Evolutionary conservation across 2,329 filamentous ascomycete genomes (phyloP).

Genomic region (Fusarium falciforme): DNA sequence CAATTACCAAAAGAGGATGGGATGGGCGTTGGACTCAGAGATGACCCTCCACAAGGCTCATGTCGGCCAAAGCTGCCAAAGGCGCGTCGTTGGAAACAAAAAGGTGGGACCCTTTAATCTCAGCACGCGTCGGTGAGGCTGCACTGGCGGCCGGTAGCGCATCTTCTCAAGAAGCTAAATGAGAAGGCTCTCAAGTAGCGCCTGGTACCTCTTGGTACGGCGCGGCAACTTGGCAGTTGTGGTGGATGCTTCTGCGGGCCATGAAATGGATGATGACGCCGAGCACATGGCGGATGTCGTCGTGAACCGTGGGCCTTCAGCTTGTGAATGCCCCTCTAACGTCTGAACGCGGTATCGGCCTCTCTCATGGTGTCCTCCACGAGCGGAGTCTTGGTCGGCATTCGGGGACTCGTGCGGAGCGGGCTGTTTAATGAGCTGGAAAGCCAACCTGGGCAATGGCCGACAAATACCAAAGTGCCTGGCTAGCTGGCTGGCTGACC

Average conservation of each 20-base stretch:
- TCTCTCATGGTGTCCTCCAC: background rate
- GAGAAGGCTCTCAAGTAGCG: conserved; percentile 16
- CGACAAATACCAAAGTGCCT: background rate
- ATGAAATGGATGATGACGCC: conserved; percentile 1
- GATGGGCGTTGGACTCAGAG: background rate
- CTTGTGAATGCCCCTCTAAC: background rate
- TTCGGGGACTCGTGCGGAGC: background rate
- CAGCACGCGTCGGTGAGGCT: conserved; percentile 41
- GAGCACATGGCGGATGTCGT: background rate
- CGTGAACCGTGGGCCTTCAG: conserved; percentile 23
- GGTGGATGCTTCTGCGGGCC: background rate
- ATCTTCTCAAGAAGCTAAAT: conserved; percentile 26
- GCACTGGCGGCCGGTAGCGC: conserved; percentile 29
- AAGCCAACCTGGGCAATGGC: conserved; percentile 20
- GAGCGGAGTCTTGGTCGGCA: background rate
- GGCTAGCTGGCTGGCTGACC: background rate
- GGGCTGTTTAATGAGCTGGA: conserved; percentile 31
- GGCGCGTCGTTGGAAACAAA: conserved; percentile 28
- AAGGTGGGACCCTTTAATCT: conserved; percentile 39
- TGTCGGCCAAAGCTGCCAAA: conserved; percentile 15
- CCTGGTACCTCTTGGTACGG: conserved; percentile 22
- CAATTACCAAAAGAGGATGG: conserved; percentile 1
- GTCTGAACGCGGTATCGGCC: conserved; percentile 24
- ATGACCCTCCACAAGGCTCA: conserved; percentile 1
- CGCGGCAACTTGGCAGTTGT: background rate